Evolutionary conservation across 2,329 filamentous ascomycete genomes (phyloP).

Genomic region (Emydomyces testavorans): DNA sequence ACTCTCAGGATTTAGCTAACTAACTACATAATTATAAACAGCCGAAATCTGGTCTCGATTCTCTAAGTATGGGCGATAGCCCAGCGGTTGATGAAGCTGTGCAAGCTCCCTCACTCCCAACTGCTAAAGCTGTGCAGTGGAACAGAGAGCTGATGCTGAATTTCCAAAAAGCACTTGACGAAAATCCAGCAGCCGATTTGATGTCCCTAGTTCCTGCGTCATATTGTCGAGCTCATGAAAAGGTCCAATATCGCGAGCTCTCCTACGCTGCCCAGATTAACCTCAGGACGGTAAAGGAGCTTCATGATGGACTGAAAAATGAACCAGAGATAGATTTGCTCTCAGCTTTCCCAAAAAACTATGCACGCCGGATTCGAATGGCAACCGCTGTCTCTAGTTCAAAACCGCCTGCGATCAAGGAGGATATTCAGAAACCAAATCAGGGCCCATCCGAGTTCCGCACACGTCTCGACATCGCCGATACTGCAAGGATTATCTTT

Average conservation of each 20-base stretch:
- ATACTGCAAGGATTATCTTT: constrained; percentile 19
- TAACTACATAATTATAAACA: too few species aligned
- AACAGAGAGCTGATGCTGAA: constrained; percentile 18
- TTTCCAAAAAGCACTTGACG: constrained; percentile 18
- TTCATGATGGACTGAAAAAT: constrained; percentile 12
- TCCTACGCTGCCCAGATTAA: constrained; percentile 18
- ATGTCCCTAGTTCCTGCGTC: constrained; percentile 18
- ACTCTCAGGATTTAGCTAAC: too few species aligned
- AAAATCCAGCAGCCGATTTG: constrained; percentile 19
- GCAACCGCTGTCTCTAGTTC: constrained; percentile 16
- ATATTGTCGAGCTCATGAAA: constrained; percentile 16
- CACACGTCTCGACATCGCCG: constrained; percentile 16
- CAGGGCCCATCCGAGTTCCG: constrained; percentile 18
- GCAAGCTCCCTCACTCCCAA: background rate
- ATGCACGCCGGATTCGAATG: constrained; percentile 18
- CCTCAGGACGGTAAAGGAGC: constrained; percentile 13
- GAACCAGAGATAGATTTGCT: constrained; percentile 20
- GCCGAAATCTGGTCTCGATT: too few species aligned
- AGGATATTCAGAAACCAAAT: constrained; percentile 1
- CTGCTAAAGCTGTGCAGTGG: constrained; percentile 15
- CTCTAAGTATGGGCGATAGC: too few species aligned
- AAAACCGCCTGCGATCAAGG: constrained; percentile 1
- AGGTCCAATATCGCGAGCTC: constrained; percentile 1
- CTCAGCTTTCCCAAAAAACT: constrained; percentile 18
- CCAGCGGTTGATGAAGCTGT: too few species aligned